Base-by-base conservation (phyloP, 2,329 filamentous ascomycete species). In the Botrytis tulipae region DNA sequence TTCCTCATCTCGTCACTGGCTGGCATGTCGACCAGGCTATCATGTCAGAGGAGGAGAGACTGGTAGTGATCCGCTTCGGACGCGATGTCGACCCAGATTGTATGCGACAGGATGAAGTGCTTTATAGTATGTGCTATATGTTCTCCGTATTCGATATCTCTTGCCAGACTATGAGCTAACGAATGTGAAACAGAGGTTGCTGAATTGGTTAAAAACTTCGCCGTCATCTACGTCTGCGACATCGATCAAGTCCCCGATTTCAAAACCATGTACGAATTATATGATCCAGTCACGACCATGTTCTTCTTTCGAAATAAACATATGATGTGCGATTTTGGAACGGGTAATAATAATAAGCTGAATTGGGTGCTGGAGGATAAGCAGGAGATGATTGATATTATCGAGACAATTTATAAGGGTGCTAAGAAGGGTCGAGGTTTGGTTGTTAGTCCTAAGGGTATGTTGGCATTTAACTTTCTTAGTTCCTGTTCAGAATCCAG, bases 1-100 rank as follows among this genome's bases (percentile, higher is more conserved):
- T 99, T 71, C 95, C 95, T 63, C 95, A 98, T 83, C 88, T 99
- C 65, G 89, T 89, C 78, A 95, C 93, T 60, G 96, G 93, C 83
- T 99, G 95, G 96, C 96, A 99, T 83, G 96, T 99, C 81, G 96
- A 98, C 86, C 95, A 98, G 84, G 94, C 95, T 76, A 98, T 98
- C 81, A 90, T 93, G 81, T 83, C 81, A 61, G 95, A 98, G 84
- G 94, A 97, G 81, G 95, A 98, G 81, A 92, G 95, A 67, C 90
- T 98, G 1, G 94, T 97, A 20, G 91, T 97, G 60, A 97, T 98
- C 82, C 92, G 95, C 77, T 98, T 98, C 84, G 95, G 95, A 66
- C 90, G 94, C 78, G 94, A 97, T 83, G 90, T 89, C 81, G 93
- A 97, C 79, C 89, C 90, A 9, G 93, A 97, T 83, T 92, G 86